Percentiles rank a stretch among this genome's conserved stretches.
These are phyloP conservation scores for Paxillus ammoniavirescens DNA, from an alignment of 768 basidiomycete genomes.

Conservation along the genomic window DNA sequence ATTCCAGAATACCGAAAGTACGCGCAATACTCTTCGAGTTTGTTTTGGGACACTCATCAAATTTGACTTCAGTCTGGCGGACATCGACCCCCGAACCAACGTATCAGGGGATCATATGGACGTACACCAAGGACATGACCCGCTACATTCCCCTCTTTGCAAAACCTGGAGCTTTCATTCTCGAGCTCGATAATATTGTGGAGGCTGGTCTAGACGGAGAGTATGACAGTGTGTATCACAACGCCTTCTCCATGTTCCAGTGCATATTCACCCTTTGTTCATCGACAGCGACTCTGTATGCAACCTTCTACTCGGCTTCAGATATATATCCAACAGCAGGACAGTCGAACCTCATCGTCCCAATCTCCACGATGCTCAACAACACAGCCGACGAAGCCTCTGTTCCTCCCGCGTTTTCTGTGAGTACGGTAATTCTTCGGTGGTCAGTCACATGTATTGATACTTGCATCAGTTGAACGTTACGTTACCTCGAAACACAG, in stretches of 20 bases:
- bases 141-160: slow-evolving; percentile 70
- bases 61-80: slow-evolving; percentile 57
- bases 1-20: slow-evolving; percentile 77
- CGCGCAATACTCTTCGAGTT: slow-evolving; percentile 16
- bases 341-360: slow-evolving; percentile 64
- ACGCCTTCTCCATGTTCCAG: neutral
- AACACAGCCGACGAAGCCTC: slow-evolving; percentile 70
- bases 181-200: slow-evolving; percentile 72
- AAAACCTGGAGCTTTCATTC: slow-evolving; percentile 63
- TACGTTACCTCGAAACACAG: slow-evolving; percentile 67
- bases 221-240: slow-evolving; percentile 56
- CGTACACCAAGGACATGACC: slow-evolving; percentile 72
- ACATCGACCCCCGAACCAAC: slow-evolving; percentile 81
- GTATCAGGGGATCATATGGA: slow-evolving; percentile 72
- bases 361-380: slow-evolving; percentile 63
- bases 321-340: slow-evolving; percentile 52
- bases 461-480: slow-evolving; percentile 50
- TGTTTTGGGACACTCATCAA: neutral
- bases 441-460: neutral
- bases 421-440: slow-evolving; percentile 25
- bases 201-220: slow-evolving; percentile 57
- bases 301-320: slow-evolving; percentile 71
- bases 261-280: neutral
- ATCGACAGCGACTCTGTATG: slow-evolving; percentile 57
- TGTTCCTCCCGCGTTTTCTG: slow-evolving; percentile 73